Evolutionary conservation across 345 rosid species (phyloP).

Genomic region (Tarenaya hassleriana): DNA sequence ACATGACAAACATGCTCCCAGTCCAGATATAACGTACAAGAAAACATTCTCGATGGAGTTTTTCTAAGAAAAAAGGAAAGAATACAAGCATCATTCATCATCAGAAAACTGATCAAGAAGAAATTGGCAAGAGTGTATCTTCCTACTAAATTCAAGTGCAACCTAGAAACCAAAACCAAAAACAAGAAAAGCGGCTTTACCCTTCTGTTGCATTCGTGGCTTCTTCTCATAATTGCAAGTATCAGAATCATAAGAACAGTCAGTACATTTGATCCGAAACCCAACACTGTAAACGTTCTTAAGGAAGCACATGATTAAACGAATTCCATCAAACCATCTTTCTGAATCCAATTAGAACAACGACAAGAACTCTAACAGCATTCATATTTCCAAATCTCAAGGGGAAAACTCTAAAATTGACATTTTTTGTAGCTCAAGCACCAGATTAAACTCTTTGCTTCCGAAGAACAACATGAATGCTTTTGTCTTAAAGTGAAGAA

Average conservation of each 20-base stretch:
- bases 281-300: conserved; percentile 46
- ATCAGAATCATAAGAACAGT: conserved; percentile 43
- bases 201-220: conserved; percentile 29
- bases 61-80: conserved; percentile 33
- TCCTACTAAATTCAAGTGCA: conserved; percentile 1
- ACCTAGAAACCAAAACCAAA: not conserved
- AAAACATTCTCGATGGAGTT: conserved; percentile 39
- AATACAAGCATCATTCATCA: no score
- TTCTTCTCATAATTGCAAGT: conserved; percentile 40
- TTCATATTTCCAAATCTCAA: not conserved
- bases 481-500: not conserved
- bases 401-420: no score
- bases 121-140: not conserved
- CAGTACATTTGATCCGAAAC: conserved; percentile 49
- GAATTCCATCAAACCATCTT: not conserved
- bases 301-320: conserved; percentile 31
- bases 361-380: not conserved
- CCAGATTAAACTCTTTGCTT: no score
- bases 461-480: not conserved
- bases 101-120: no score
- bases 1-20: conserved; percentile 59
- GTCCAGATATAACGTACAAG: conserved; percentile 42
- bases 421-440: no score
- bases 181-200: conserved; percentile 26
- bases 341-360: not conserved